Evolutionary conservation across 768 basidiomycete genomes (phyloP).

Genomic region (Suillus discolor): DNA sequence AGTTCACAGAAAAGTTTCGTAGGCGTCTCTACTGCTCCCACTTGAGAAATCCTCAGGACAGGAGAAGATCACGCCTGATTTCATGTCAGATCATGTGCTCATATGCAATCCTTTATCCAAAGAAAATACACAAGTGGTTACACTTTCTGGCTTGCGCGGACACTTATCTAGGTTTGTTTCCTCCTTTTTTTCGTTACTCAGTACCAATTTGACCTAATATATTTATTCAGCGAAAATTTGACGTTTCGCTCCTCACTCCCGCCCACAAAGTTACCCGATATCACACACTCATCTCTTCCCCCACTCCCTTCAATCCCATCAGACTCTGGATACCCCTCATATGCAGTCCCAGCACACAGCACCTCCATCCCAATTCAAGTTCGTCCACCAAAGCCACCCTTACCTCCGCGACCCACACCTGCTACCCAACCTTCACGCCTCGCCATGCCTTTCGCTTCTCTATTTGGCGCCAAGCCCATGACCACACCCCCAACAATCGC

Average conservation of each 20-base stretch:
- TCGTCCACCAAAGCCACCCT: conserved; percentile 50
- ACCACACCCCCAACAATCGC: conserved; percentile 32
- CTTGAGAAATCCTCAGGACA: conserved; percentile 54
- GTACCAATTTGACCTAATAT: conserved; percentile 26
- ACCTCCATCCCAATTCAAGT: conserved; percentile 35
- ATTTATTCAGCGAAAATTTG: conserved; percentile 34
- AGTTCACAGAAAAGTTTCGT: conserved; percentile 8
- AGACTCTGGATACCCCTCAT: conserved; percentile 50
- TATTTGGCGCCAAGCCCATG: conserved; percentile 58
- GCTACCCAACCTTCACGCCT: conserved; percentile 47
- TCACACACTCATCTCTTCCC: conserved; percentile 49
- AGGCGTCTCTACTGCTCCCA: conserved; percentile 86
- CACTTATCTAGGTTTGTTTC: conserved; percentile 57
- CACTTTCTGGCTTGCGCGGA: conserved; percentile 84
- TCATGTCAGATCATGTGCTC: conserved; percentile 82
- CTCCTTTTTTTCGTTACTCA: conserved; percentile 32
- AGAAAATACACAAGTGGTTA: conserved; percentile 59
- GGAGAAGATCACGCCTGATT: conserved; percentile 66
- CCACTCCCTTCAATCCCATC: conserved; percentile 49
- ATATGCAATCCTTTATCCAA: conserved; percentile 57
- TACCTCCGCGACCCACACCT: conserved; percentile 36
- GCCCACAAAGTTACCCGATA: conserved; percentile 38
- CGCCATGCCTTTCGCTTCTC: conserved; percentile 74
- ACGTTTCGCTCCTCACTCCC: conserved; percentile 48
- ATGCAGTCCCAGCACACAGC: conserved; percentile 44